phyloP scores from a whole-genome alignment of 1,284 basidiomycete genomes.

The Cutaneotrichosporon curvatum region DNA sequence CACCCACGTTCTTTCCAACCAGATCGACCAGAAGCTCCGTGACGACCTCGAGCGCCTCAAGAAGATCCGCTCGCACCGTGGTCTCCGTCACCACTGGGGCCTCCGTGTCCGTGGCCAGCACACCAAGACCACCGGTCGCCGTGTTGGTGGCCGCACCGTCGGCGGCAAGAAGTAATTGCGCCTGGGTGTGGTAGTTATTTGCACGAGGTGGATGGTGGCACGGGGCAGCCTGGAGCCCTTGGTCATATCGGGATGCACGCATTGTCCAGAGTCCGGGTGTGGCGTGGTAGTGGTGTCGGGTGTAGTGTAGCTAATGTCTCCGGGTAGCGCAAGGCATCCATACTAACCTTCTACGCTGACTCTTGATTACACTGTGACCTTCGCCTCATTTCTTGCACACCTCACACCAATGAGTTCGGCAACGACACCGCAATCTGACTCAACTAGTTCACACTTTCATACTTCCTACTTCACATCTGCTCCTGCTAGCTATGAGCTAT shows the following conservation, averaged over 20 bases:
- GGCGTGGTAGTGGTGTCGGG: too few species aligned
- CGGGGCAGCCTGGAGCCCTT: slow-evolving; percentile 2
- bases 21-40: slow-evolving; percentile 96
- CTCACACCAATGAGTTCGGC: too few species aligned
- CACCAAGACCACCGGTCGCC: slow-evolving; percentile 80
- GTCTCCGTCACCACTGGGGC: slow-evolving; percentile 96
- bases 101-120: slow-evolving; percentile 94
- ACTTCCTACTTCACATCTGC: too few species aligned
- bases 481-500: too few species aligned
- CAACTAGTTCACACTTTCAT: too few species aligned
- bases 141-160: slow-evolving; percentile 22
- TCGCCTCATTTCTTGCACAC: too few species aligned
- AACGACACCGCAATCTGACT: too few species aligned
- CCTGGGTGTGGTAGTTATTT: slow-evolving; percentile 1
- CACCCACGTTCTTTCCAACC: slow-evolving; percentile 92
- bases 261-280: slow-evolving; percentile 5
- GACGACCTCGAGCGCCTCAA: slow-evolving; percentile 98
- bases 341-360: too few species aligned
- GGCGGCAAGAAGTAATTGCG: slow-evolving; percentile 23
- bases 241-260: slow-evolving; percentile 16
- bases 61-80: slow-evolving; percentile 99
- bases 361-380: too few species aligned
- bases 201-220: slow-evolving; percentile 4
- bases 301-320: too few species aligned
- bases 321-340: too few species aligned